Evolutionary conservation across 2,329 filamentous ascomycete species (phyloP).

Genomic region (Hypocreales sp.): DNA sequence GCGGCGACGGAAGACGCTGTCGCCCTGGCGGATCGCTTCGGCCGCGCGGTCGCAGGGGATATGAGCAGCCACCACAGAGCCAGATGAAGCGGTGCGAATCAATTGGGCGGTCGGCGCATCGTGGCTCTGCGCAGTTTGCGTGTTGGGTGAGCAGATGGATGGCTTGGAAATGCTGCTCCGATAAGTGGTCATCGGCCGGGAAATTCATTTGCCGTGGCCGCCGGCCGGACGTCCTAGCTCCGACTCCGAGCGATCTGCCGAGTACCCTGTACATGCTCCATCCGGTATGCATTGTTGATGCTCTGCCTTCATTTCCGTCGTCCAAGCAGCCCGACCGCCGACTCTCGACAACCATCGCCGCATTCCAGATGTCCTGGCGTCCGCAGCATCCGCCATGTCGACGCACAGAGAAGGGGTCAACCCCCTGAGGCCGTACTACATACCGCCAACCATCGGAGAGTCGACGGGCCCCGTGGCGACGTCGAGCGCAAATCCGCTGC

Average conservation of each 20-base stretch:
- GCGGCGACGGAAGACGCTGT: too few species aligned
- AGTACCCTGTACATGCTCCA: too few species aligned
- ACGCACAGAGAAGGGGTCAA: constrained; percentile 35
- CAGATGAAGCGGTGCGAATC: neutral
- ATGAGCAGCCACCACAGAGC: neutral
- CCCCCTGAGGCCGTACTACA: constrained; percentile 56
- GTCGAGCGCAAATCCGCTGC: constrained; percentile 28
- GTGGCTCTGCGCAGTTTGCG: neutral
- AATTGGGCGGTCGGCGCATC: constrained; percentile 1
- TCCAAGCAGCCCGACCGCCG: constrained; percentile 1
- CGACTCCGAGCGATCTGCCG: too few species aligned
- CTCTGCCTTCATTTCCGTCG: constrained; percentile 16
- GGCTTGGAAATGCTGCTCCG: constrained; percentile 7
- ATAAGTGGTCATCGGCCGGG: too few species aligned
- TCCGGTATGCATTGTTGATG: too few species aligned
- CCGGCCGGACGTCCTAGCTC: too few species aligned
- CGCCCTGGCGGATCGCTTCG: too few species aligned
- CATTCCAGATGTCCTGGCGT: constrained; percentile 11
- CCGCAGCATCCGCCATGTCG: constrained; percentile 22
- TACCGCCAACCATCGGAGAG: constrained; percentile 41
- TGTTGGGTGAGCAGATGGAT: constrained; percentile 3
- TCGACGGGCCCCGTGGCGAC: constrained; percentile 20
- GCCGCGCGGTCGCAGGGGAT: neutral
- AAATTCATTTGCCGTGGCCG: too few species aligned
- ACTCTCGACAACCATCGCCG: constrained; percentile 2